These are phyloP conservation scores for Mycena epipterygia DNA, from an alignment of 768 basidiomycete genomes.

Conservation along the genomic window DNA sequence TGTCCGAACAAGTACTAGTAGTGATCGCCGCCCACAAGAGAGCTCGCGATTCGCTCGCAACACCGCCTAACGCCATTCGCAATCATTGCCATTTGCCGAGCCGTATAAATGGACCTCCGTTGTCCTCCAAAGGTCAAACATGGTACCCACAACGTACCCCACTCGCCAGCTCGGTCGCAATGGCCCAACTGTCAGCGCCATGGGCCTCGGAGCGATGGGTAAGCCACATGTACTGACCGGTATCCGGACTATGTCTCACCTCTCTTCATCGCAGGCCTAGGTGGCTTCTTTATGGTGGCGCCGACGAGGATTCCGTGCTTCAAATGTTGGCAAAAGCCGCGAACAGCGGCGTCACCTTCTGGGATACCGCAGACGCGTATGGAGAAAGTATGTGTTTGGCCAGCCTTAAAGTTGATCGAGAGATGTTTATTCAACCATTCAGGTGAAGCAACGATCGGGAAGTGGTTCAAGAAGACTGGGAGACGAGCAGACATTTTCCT, in stretches of 20 bases:
- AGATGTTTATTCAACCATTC: neutral
- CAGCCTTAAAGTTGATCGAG: neutral
- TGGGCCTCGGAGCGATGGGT: neutral
- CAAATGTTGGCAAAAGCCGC: neutral
- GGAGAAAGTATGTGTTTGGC: neutral
- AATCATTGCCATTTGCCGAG: too few species aligned
- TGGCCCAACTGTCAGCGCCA: neutral
- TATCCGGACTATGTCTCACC: neutral
- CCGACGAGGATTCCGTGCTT: neutral
- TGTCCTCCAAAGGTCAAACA: too few species aligned
- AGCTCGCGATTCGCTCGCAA: too few species aligned
- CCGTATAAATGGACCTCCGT: too few species aligned
- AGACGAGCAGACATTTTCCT: neutral
- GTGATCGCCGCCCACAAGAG: too few species aligned
- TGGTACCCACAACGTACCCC: neutral
- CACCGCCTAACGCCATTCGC: too few species aligned
- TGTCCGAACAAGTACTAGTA: too few species aligned
- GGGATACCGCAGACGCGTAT: neutral
- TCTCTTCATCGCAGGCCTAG: neutral
- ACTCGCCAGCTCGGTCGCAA: slow-evolving; percentile 5
- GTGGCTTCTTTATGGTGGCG: neutral
- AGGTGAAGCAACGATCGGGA: neutral
- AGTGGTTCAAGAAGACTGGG: neutral
- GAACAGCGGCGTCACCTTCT: neutral
- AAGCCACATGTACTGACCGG: neutral